Evolutionary conservation across 805 yeast genomes (phyloP), one percentile per base, ranked within the genome.

Genomic region (Ogataea neopini): DNA sequence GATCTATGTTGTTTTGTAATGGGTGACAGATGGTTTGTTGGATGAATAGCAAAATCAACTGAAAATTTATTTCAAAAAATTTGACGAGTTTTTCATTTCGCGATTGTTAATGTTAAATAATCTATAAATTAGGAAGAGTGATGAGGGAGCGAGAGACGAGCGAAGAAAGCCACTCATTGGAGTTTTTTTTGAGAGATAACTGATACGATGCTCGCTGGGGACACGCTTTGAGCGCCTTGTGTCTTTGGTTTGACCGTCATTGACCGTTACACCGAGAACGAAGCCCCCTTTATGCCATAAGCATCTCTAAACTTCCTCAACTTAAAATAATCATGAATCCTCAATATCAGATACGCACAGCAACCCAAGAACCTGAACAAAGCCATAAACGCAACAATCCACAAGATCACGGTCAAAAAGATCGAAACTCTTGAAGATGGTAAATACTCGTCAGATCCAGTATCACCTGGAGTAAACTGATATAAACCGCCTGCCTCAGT

Each of bases 311-410:
- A 56, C 28, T 37, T 54, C 28, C 52, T 48, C 18, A 57, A 33
- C 34, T 48, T 46, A 42, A 52, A 41, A 37, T 49, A 32, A 29
- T 60, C 64, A 11, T 58, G 48, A 6, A 54, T 40, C 66, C 58
- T 54, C 53, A 54, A 47, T 13, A 74, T 44, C 61, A 88, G 68
- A 62, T 82, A 92, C 33, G 77, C 61, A 1, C 77, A 64, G 55
- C 95, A 81, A 1, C 97, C 97, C 22, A 84, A 43, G 55, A 92
- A 85, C 52, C 97, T 74, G 65, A 88, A 84, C 6, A 84, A 76
- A 0, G 98, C 97, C 75, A 89, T 79, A 22, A 84, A 87, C 3
- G 97, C 97, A 36, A 92, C 98, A 30, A 91, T 70, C 97, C 98
- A 92, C 55, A 92, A 72, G 39, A 92, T 84, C 25, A 92, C 88